Evolutionary conservation across 352 stramenopile genomes (phyloP), one percentile per base, ranked within the genome.

Genomic region (Phytophthora crassamura): DNA sequence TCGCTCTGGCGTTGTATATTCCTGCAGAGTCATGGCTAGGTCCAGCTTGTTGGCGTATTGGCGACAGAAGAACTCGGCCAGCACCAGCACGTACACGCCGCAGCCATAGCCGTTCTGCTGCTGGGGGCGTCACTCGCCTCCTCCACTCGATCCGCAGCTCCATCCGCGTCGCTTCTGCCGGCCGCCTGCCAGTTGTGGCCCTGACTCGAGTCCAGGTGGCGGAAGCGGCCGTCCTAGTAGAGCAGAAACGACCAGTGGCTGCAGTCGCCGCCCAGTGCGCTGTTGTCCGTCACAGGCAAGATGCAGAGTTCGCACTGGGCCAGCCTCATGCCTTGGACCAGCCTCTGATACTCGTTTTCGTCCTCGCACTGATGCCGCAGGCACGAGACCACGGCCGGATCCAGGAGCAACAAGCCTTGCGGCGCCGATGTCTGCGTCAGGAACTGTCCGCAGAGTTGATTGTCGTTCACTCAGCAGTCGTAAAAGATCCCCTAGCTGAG

Each of bases 11-110:
- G n/a, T n/a, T n/a, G n/a, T n/a, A n/a, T n/a, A n/a, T n/a, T n/a
- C n/a, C n/a, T n/a, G n/a, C n/a, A n/a, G n/a, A n/a, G n/a, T n/a
- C n/a, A n/a, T n/a, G n/a, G n/a, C n/a, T n/a, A n/a, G n/a, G n/a
- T n/a, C n/a, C n/a, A n/a, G n/a, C n/a, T n/a, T n/a, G n/a, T n/a
- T n/a, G n/a, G n/a, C n/a, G n/a, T n/a, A n/a, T n/a, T n/a, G n/a
- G n/a, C n/a, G n/a, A n/a, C n/a, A n/a, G n/a, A n/a, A n/a, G n/a
- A n/a, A n/a, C n/a, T n/a, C n/a, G n/a, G n/a, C n/a, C n/a, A n/a
- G n/a, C n/a, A n/a, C n/a, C n/a, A n/a, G n/a, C n/a, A 92, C 85
- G 57, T 90, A 94, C 75, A 95, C 78, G 33, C 87, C 87, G 58
- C 87, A 95, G 62, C 94, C 85, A 65, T 87, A 92, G 22, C 82